phyloP scores from a whole-genome alignment of 106 monocot species.

The Dendrobium huoshanense region DNA sequence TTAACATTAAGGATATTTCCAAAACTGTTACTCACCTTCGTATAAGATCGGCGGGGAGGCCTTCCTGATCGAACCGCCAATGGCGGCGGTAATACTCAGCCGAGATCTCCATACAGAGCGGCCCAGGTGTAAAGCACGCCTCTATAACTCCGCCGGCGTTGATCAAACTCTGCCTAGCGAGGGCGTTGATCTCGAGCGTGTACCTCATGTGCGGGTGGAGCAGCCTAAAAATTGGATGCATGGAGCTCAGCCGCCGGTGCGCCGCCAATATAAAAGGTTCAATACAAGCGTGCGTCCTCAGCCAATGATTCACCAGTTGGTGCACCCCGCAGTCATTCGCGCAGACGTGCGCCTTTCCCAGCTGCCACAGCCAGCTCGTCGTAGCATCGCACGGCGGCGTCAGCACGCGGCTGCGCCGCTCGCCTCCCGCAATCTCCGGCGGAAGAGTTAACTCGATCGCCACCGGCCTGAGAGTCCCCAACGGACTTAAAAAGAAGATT shows the following conservation, averaged over 20 bases:
- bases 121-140: constrained; percentile 70
- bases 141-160: constrained; percentile 85
- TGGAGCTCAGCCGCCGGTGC: constrained; percentile 67
- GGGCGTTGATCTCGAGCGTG: constrained; percentile 84
- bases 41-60: constrained; percentile 76
- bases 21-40: constrained; percentile 29
- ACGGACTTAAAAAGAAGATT: constrained; percentile 55
- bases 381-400: constrained; percentile 75
- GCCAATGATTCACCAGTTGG: constrained; percentile 86
- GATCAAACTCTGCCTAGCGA: constrained; percentile 77
- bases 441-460: constrained; percentile 81
- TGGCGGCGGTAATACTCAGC: constrained; percentile 39
- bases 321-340: constrained; percentile 89
- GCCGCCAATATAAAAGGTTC: constrained; percentile 87
- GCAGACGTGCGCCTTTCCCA: constrained; percentile 78
- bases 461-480: constrained; percentile 60
- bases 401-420: constrained; percentile 27
- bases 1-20: not conserved
- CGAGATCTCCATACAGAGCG: constrained; percentile 60
- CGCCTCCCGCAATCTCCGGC: constrained; percentile 19
- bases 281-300: constrained; percentile 70
- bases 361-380: constrained; percentile 68
- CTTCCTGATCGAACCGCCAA: constrained; percentile 80
- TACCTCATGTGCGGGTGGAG: constrained; percentile 83
- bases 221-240: constrained; percentile 87